Conservation (phyloP, 2,329 filamentous ascomycete genomes). For the Blastomyces percursus region DNA sequence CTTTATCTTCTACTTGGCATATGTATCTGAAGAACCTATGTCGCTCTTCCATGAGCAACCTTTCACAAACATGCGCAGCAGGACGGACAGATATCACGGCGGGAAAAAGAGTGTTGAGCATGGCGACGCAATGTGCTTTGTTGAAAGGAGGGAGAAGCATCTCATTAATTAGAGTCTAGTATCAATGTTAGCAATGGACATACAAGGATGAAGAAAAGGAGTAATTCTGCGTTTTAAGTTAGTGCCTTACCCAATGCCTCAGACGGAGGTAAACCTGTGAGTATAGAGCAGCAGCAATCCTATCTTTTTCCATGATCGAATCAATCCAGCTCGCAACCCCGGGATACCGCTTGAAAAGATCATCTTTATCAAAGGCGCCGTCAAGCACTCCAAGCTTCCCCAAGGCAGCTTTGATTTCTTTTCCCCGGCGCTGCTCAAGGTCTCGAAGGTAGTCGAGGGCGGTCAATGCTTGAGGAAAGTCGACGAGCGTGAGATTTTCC, state of each 20-base stretch:
- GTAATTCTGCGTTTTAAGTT: not conserved
- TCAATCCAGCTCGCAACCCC: slow-evolving; percentile 47
- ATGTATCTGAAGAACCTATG: slow-evolving; percentile 54
- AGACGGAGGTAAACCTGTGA: slow-evolving; percentile 51
- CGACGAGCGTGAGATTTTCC: slow-evolving; percentile 45
- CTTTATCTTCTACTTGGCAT: slow-evolving; percentile 43
- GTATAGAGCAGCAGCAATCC: slow-evolving; percentile 45
- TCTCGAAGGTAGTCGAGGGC: slow-evolving; percentile 57
- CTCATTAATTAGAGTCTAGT: slow-evolving; percentile 53
- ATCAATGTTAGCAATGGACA: slow-evolving; percentile 16
- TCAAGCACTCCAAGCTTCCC: slow-evolving; percentile 43
- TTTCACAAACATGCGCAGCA: slow-evolving; percentile 42
- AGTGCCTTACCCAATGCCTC: slow-evolving; percentile 49
- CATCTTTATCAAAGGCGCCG: slow-evolving; percentile 39
- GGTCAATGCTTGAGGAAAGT: slow-evolving; percentile 55
- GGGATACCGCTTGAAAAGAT: slow-evolving; percentile 42
- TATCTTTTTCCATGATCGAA: slow-evolving; percentile 41
- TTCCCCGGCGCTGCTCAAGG: slow-evolving; percentile 48
- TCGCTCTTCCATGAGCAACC: slow-evolving; percentile 47
- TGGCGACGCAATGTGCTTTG: slow-evolving; percentile 55
- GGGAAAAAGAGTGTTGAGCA: slow-evolving; percentile 58
- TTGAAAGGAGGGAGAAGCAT: slow-evolving; percentile 51
- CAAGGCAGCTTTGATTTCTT: slow-evolving; percentile 47
- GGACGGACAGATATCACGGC: slow-evolving; percentile 41
- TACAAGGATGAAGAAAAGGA: not conserved